A percentile compares a stretch with the other conserved stretches of the same genome.
Evolutionary conservation across 208 protist genomes (phyloP).

Genomic region (Balamuthia mandrillaris): DNA sequence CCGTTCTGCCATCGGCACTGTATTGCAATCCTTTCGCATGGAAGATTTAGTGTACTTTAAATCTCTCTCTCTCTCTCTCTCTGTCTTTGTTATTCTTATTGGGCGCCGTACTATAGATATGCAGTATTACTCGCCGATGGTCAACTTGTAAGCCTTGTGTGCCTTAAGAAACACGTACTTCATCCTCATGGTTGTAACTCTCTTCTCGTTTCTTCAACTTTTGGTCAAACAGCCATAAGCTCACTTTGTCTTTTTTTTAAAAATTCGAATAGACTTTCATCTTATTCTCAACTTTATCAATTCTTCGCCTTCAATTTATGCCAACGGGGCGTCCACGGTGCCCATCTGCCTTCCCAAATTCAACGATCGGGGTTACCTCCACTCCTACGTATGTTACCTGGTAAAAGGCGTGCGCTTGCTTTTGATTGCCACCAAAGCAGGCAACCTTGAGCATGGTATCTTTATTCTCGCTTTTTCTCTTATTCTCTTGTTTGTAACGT

Average conservation of each 20-base stretch:
- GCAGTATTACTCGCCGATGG: constrained; percentile 46
- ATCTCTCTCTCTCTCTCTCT: not conserved
- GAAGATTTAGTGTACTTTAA: constrained; percentile 20
- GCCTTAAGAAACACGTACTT: constrained; percentile 55
- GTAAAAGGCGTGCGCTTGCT: constrained; percentile 37
- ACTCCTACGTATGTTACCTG: constrained; percentile 58
- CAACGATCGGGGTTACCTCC: constrained; percentile 52
- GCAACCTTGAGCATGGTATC: constrained; percentile 16
- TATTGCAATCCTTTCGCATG: not conserved
- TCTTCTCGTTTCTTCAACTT: no score
- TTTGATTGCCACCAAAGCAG: constrained; percentile 49
- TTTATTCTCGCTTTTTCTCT: not conserved
- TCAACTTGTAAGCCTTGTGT: constrained; percentile 54
- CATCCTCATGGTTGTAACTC: constrained; percentile 37
- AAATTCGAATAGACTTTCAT: constrained; percentile 56
- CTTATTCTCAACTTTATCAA: constrained; percentile 58
- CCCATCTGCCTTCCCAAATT: constrained; percentile 63
- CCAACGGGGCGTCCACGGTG: constrained; percentile 49
- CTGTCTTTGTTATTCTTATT: not conserved
- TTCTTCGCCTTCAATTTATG: constrained; percentile 40
- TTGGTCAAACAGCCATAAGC: no score
- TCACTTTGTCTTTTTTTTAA: not conserved
- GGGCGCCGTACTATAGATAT: constrained; percentile 25
- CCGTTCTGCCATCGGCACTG: not conserved
- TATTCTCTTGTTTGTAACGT: not conserved